Conservation (phyloP, 169 alveolate genomes). For the Cryptosporidium canis region DNA sequence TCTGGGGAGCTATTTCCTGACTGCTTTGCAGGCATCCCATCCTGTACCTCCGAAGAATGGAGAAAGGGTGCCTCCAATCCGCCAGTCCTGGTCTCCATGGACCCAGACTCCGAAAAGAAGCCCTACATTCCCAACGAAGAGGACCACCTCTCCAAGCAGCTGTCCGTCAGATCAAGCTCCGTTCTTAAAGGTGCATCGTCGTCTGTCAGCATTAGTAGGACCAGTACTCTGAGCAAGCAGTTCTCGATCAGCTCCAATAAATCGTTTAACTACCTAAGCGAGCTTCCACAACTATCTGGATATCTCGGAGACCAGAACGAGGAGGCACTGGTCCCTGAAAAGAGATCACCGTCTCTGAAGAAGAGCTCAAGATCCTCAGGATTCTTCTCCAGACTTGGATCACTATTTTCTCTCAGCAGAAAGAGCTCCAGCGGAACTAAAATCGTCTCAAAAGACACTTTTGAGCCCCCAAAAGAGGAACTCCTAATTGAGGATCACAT, state of each 20-base stretch:
- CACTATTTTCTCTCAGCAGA: constrained; percentile 27
- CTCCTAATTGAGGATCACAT: constrained; percentile 13
- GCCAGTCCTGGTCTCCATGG: constrained; percentile 43
- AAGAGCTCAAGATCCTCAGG: constrained; percentile 8
- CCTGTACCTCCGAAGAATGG: constrained; percentile 58
- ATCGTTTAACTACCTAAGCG: background rate
- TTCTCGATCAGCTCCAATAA: background rate
- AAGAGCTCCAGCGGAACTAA: background rate
- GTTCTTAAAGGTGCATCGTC: background rate
- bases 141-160: background rate
- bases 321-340: background rate
- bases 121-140: constrained; percentile 46
- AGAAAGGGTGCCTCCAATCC: constrained; percentile 36
- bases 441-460: background rate
- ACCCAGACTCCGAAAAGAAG: constrained; percentile 33
- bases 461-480: background rate
- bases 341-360: background rate
- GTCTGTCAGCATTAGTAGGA: background rate
- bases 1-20: constrained; percentile 59
- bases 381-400: constrained; percentile 15
- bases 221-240: background rate
- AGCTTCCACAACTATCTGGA: background rate
- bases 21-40: constrained; percentile 69
- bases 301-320: background rate
- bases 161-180: background rate